Evolutionary conservation across 148 eudicot species (phyloP).

Genomic region (Beta vulgaris): DNA sequence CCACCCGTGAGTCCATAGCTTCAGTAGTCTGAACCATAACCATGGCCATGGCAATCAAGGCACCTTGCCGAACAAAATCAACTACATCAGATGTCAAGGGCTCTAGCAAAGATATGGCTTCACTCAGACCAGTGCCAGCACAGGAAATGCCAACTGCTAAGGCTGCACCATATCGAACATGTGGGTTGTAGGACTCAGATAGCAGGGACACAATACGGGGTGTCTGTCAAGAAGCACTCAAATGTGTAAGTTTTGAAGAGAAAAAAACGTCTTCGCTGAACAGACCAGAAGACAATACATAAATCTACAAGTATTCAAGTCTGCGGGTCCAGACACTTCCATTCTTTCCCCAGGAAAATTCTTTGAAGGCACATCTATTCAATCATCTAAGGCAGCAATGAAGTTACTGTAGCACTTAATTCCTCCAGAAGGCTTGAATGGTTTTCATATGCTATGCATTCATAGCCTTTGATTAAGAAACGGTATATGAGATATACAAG

Average conservation of each 20-base stretch:
- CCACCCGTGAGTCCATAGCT: constrained; percentile 98
- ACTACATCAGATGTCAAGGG: constrained; percentile 95
- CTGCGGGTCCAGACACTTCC: neutral
- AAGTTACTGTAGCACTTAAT: neutral
- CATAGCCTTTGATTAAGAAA: neutral
- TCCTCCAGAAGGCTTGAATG: too few relatives aligned
- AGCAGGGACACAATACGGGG: constrained; percentile 90
- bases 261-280: too few relatives aligned
- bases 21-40: constrained; percentile 93
- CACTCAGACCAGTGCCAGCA: constrained; percentile 94
- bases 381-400: neutral
- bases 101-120: constrained; percentile 94
- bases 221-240: constrained; percentile 46
- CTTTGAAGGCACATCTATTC: neutral
- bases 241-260: neutral
- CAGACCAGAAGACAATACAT: neutral
- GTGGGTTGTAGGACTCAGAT: constrained; percentile 95
- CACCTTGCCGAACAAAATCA: constrained; percentile 99
- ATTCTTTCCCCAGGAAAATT: neutral
- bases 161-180: constrained; percentile 98
- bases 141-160: constrained; percentile 97
- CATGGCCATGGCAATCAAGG: constrained; percentile 99
- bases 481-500: neutral
- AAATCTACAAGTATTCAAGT: neutral
- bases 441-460: neutral